phyloP scores from a whole-genome alignment of 164 flowering plant species.

The Berberis thunbergii region DNA sequence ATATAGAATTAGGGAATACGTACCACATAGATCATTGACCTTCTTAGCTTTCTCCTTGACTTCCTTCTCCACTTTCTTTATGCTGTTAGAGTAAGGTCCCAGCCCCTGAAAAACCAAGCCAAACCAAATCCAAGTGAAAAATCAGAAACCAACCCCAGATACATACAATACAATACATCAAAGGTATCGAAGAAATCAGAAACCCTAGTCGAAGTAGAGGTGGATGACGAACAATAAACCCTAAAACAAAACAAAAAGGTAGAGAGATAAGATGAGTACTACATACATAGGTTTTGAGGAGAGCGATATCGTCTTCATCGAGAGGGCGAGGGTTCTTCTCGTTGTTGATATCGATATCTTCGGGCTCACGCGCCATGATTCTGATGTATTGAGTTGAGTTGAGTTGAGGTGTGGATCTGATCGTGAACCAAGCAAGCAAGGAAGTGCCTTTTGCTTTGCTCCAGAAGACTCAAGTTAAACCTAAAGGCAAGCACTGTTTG shows the following conservation, averaged over 20 bases:
- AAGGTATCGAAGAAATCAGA: background rate
- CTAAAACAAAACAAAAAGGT: background rate
- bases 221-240: background rate
- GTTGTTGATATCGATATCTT: slow-evolving; percentile 1
- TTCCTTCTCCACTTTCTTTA: slow-evolving; percentile 88
- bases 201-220: background rate
- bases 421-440: too few species aligned
- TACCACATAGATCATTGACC: slow-evolving; percentile 93
- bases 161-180: background rate
- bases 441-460: too few species aligned
- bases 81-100: slow-evolving; percentile 78
- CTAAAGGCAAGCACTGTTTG: too few species aligned
- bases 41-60: slow-evolving; percentile 89
- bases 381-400: too few species aligned
- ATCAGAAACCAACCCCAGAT: background rate
- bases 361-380: slow-evolving; percentile 7
- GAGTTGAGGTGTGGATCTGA: too few species aligned
- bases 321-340: slow-evolving; percentile 10
- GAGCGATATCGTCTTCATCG: slow-evolving; percentile 9
- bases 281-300: slow-evolving; percentile 8
- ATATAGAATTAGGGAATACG: slow-evolving; percentile 9
- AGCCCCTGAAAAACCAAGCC: slow-evolving; percentile 49
- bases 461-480: too few species aligned
- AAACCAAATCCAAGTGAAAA: background rate
- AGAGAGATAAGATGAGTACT: background rate